These are phyloP conservation scores for Chrysosporium keratinophilum DNA, from an alignment of 2,329 filamentous ascomycete genomes.

Conservation along the genomic window DNA sequence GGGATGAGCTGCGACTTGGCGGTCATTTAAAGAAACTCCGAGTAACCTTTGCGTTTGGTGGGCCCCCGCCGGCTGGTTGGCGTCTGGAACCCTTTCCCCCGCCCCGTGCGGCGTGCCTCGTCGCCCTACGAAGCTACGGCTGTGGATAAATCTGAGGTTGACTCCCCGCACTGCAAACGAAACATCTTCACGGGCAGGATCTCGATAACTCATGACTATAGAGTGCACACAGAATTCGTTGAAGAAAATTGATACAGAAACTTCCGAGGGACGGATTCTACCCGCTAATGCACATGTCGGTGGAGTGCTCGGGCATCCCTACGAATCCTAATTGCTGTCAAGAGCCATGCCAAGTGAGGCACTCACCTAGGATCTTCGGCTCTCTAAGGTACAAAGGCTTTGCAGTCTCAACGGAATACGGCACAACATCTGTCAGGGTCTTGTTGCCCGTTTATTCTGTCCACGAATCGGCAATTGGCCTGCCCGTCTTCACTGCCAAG, in stretches of 20 bases:
- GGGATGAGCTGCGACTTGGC: conserved; percentile 9
- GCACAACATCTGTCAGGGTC: conserved; percentile 1
- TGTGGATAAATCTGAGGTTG: background rate
- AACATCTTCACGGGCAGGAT: background rate
- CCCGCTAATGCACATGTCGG: background rate
- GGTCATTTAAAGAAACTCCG: background rate
- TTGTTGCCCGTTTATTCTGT: background rate
- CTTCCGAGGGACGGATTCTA: background rate
- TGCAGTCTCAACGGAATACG: background rate
- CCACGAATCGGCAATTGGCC: conserved; percentile 1
- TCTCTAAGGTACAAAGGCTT: background rate
- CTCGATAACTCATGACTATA: background rate
- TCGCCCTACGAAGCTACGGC: conserved; percentile 3
- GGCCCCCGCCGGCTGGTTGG: conserved; percentile 1
- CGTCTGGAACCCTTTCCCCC: background rate
- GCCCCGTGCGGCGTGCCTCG: background rate
- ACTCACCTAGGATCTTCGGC: background rate
- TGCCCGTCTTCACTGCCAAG: conserved; percentile 8
- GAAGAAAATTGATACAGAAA: background rate
- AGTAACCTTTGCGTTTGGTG: conserved; percentile 9
- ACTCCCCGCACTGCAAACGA: background rate
- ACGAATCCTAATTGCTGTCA: background rate
- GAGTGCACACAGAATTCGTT: background rate
- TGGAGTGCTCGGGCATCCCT: background rate
- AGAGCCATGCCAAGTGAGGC: background rate